Conservation (phyloP, 2,329 filamentous ascomycete species). For the Fusarium fujikuroi region DNA sequence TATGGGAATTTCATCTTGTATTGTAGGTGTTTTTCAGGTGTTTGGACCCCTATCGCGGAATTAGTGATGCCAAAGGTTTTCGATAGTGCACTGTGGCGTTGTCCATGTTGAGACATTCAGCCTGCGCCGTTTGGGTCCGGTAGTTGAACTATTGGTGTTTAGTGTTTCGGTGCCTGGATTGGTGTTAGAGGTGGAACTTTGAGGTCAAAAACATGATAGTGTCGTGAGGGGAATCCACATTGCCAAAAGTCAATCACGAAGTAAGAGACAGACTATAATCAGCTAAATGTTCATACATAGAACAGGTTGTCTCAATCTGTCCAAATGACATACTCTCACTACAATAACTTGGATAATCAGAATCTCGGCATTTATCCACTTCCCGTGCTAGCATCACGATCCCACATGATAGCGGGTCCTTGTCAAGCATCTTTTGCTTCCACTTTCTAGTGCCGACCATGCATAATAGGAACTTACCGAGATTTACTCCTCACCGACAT, state of each 20-base stretch:
- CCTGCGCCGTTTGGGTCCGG: not conserved
- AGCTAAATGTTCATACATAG: rapidly evolving
- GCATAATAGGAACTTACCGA: not conserved
- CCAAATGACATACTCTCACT: not conserved
- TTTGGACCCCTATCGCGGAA: not conserved
- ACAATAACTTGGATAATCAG: rapidly evolving
- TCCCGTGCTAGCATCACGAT: not conserved
- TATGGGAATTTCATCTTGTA: not conserved
- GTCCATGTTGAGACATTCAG: conserved; percentile 2
- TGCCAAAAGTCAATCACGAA: not conserved
- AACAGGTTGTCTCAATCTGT: rapidly evolving
- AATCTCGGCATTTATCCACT: not conserved
- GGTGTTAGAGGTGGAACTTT: too few relatives aligned
- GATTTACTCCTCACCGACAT: not conserved
- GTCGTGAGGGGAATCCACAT: not conserved
- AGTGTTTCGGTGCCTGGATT: conserved; percentile 6
- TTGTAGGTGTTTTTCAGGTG: rapidly evolving
- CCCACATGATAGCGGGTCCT: not conserved
- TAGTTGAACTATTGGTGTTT: conserved; percentile 5
- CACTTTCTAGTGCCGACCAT: not conserved
- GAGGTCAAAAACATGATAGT: not conserved
- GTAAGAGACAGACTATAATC: not conserved
- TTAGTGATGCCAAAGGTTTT: not conserved
- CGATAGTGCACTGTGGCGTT: conserved; percentile 11
- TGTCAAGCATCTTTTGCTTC: not conserved